Evolutionary conservation across 2,329 filamentous ascomycete genomes (phyloP), one percentile per base, ranked within the genome.

Genomic region (Fragosphaeria purpurea): DNA sequence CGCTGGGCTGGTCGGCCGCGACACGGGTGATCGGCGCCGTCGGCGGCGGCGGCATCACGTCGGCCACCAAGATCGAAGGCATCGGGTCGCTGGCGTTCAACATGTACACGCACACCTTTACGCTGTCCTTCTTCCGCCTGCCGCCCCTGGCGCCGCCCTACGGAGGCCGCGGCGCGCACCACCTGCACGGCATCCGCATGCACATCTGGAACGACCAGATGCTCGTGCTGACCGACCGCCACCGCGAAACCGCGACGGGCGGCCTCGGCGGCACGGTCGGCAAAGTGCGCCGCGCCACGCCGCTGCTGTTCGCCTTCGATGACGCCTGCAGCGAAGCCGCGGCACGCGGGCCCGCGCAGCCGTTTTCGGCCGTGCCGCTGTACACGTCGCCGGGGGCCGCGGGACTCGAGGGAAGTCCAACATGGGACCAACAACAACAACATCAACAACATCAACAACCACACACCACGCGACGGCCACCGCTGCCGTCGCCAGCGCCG

Each of bases 201-300:
- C 55, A 55, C 37, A 42, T 56, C 22, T 58, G 56, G 56, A 53
- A 57, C 50, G 55, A 53, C 50, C 55, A 56, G 56, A 32, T 56
- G 37, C 35, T 56, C 22, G 50, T 46, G 1, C 22, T 57, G 32
- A 31, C 53, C 9, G 54, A 57, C 50, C 56, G 54, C 4, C 49
- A 50, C 42, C 40, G 44, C 11, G 54, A 56, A 3, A 35, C 50
- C 11, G n/a, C 39, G 35, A 7, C 11, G 35, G 35, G 7, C 35
- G 35, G 35, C 35, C 7, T 11, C 35, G 35, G 35, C 35, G 11
- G 35, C 35, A 11, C 7, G 7, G 11, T 11, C 35, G 47, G 30
- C 47, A 52, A 53, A 13, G 46, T 55, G 39, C 48, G 45, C 11
- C 42, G 44, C 2, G 52, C 46, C n/a, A 50, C 44, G 13, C 56